Base-by-base conservation (phyloP, 2,329 filamentous ascomycete genomes). In the Stemphylium vesicarium region DNA sequence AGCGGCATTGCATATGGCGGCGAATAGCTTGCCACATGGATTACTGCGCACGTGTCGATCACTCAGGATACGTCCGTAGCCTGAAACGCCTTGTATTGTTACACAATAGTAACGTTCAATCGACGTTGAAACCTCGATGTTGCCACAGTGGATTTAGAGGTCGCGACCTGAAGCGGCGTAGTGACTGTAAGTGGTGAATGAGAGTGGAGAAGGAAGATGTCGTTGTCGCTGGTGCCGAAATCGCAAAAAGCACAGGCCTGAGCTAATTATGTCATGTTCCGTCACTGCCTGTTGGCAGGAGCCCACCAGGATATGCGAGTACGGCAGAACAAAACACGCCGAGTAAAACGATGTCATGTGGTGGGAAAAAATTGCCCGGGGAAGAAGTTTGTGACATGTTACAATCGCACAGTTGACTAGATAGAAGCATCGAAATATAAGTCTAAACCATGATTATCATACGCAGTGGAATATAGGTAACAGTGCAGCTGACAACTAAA, bases 391-490 rank as follows among this genome's bases (percentile, higher is more conserved):
- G 26, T 10, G 29, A 4, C 26, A 45, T 24, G 33, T 45, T 20
- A 13, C 16, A 22, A 42, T 12, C 15, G 18, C 24, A 33, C 9
- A 3, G 18, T 51, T 29, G 33, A 33, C n/a, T 24, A 15, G 38
- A 15, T 42, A 16, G 12, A 39, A 47, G 43, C 31, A 53, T 47
- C 24, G 26, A 46, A 36, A 31, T 39, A 32, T 15, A 51, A 50
- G 47, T 37, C 45, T 53, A 53, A 58, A 46, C 35, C 47, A 48
- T 59, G 56, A 68, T 59, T 53, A 59, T 69, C 52, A 64, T 69
- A 63, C 62, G 60, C 58, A 67, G 63, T 68, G 64, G 64, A 72
- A 59, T 69, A 69, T 70, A 69, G 60, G 63, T 69, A 66, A 68
- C 53, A 65, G 54, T 59, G 43, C 52, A 56, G 59, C 56, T 52